These are phyloP conservation scores for Rubroboletus satanas DNA, from an alignment of 768 basidiomycete species.

Conservation along the genomic window DNA sequence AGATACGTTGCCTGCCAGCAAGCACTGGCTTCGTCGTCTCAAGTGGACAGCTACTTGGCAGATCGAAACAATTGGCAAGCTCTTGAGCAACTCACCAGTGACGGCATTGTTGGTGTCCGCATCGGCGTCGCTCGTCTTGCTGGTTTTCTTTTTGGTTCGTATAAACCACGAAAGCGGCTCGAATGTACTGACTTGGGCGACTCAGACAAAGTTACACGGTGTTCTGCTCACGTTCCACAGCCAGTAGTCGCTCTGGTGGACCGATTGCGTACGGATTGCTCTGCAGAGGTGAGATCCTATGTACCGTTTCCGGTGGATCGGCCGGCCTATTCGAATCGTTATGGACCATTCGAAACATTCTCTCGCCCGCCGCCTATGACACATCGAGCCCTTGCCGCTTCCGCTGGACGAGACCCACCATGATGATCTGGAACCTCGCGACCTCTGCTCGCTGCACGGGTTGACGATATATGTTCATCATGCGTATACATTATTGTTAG, in stretches of 20 bases:
- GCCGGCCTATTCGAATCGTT: slow-evolving; percentile 6
- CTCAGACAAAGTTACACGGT: slow-evolving; percentile 14
- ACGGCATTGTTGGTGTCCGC: slow-evolving; percentile 77
- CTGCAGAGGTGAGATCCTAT: slow-evolving; percentile 61
- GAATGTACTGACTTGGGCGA: slow-evolving; percentile 2
- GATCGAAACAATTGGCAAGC: slow-evolving; percentile 47
- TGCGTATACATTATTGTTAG: slow-evolving; percentile 22
- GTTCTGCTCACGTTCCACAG: slow-evolving; percentile 27
- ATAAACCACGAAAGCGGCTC: background rate
- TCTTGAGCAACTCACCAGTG: slow-evolving; percentile 55
- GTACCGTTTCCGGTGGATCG: slow-evolving; percentile 36
- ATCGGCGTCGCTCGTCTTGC: slow-evolving; percentile 80
- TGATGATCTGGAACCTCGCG: slow-evolving; percentile 7
- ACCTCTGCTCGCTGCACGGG: background rate
- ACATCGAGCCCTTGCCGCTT: background rate
- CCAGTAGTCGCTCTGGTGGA: slow-evolving; percentile 39
- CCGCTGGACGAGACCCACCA: slow-evolving; percentile 5
- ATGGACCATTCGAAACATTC: slow-evolving; percentile 33
- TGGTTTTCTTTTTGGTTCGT: slow-evolving; percentile 53
- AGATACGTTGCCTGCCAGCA: slow-evolving; percentile 77
- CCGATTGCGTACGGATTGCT: slow-evolving; percentile 51
- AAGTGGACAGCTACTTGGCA: slow-evolving; percentile 35
- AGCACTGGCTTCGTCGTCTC: slow-evolving; percentile 42
- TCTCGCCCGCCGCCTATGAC: slow-evolving; percentile 35
- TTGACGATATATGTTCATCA: background rate